Base-by-base conservation (phyloP, 345 rosid genomes). In the Capsella bursapastoris region DNA sequence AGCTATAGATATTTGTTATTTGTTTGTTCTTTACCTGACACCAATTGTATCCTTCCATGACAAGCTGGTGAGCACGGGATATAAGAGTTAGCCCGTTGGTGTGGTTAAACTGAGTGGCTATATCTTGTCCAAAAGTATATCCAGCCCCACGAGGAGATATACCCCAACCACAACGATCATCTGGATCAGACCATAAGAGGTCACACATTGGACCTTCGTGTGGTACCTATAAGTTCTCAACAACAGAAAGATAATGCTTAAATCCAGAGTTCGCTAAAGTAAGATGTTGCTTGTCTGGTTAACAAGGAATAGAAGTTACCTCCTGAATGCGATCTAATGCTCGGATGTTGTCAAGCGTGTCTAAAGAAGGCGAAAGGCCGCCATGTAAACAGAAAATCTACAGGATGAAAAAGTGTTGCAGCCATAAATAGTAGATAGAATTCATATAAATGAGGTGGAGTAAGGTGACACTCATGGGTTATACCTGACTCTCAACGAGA, bases 201-300 rank as follows among this genome's bases (percentile, higher is more conserved):
- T 92, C 96, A 57, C 96, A 90, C 96, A 92, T 90, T 18, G 97
- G 96, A 53, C 97, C 97, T 85, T 92, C 97, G 47, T 90, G 97
- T 3, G 97, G 97, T 65, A 92, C 97, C 94, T 92, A 73, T 27
- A 34, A 48, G 53, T 48, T 16, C 27, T 16, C 53, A 16, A 48
- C 27, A 16, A 48, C 0, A 45, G 27, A 69, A 29, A 15, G 12
- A 65, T 3, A 40, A 48, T 35, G 27, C 15, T 70, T 6, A 47
- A 3, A 1, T 14, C 14, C 57, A 44, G 28, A 29, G 38, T 47
- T 47, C 56, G 10, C 25, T 57, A 12, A 6, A 44, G 38, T 8
- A 44, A 63, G 28, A n/a, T 28, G 52, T 13, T 61, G 66, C 22
- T 41, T 13, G 18, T 41, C 13, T 62, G 35, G 25, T 8, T 14